Evolutionary conservation across 2,329 filamentous ascomycete species (phyloP), one percentile per base, ranked within the genome.

Genomic region (Cercospora sp.): DNA sequence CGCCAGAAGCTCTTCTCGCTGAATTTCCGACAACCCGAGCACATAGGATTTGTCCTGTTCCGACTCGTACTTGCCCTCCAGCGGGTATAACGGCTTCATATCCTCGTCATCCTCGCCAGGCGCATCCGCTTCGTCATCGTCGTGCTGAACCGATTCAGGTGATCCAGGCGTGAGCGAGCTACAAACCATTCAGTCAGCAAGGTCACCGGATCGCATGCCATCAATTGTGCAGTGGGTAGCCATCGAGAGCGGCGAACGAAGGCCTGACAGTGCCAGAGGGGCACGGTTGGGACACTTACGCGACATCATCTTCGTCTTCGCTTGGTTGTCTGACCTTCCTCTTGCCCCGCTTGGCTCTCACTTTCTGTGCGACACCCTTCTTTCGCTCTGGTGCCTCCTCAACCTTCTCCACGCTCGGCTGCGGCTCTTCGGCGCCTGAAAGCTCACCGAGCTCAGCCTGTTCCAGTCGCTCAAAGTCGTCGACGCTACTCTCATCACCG

Each of bases 1-100:
- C 20, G 93, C 94, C 6, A 99, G 87, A 55, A 97, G 90, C 77
- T 93, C 89, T 80, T 99, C 95, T 70, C 94, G 91, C 77, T 96
- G 90, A 62, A 98, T 90, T 81, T 98, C 94, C 31, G 93, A 90
- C 86, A 97, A 89, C 66, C 85, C 87, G 86, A 95, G 89, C 70
- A 99, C 95, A 62, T 91, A 73, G 9, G 79, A 77, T 73, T 81
- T 83, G 72, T 84, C 84, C 71, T 83, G 82, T 67, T 81, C 83
- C 75, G 88, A 86, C 68, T 86, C 84, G 78, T 88, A 91, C 75
- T 95, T 89, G 74, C 94, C 94, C 72, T 99, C 95, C 70, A 97
- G 87, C 0, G 94, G 93, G 77, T 96, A 95, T 65, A 89, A 75
- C 79, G 90, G 83, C 76, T 90, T 86, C 64, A 87, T 85, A 66